phyloP scores from a whole-genome alignment of 1,139 yeast genomes.

The Diutina mesorugosa region DNA sequence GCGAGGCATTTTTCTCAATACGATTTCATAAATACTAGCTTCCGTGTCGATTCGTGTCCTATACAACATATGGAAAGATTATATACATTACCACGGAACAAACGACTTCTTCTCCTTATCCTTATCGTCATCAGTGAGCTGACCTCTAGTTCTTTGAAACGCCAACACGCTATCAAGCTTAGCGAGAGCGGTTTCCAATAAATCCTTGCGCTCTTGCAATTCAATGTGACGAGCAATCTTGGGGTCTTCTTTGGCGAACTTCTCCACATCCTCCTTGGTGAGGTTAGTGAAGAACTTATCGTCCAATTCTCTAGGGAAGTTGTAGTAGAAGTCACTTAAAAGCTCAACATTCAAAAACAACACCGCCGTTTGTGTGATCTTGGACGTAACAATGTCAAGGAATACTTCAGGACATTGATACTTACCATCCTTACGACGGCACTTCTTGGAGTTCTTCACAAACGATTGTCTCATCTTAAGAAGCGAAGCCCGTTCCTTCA shows the following conservation, averaged over 20 bases:
- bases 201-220: conserved; percentile 82
- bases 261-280: conserved; percentile 67
- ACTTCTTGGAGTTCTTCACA: conserved; percentile 55
- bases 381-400: conserved; percentile 84
- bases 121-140: not conserved
- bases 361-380: conserved; percentile 85
- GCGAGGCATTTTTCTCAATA: too few relatives aligned
- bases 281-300: conserved; percentile 51
- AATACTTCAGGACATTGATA: conserved; percentile 92
- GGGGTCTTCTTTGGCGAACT: conserved; percentile 91
- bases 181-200: conserved; percentile 68
- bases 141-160: conserved; percentile 6
- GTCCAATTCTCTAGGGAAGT: conserved; percentile 90
- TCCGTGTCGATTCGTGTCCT: not conserved
- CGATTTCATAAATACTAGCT: not conserved
- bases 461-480: conserved; percentile 67
- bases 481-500: conserved; percentile 63
- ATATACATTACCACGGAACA: not conserved
- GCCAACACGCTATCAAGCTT: conserved; percentile 69
- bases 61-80: not conserved
- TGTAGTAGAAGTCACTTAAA: conserved; percentile 87
- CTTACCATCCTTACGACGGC: conserved; percentile 69
- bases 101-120: not conserved
- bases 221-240: conserved; percentile 83
- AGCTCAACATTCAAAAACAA: conserved; percentile 87